Evolutionary conservation across 768 basidiomycete genomes (phyloP).

Genomic region (Hortiboletus flavorubellus): DNA sequence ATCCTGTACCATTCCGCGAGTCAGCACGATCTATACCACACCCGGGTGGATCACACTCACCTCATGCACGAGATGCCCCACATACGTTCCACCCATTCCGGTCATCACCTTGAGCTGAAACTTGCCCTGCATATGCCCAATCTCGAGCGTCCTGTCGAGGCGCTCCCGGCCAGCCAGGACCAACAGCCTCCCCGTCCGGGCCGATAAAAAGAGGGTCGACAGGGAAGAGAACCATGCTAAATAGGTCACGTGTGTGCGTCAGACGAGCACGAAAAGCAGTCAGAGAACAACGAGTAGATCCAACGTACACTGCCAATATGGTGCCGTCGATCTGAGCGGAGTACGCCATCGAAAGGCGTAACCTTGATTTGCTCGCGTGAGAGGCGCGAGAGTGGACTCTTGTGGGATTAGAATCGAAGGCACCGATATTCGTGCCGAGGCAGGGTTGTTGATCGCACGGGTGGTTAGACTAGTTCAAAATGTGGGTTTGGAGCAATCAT

Average conservation of each 20-base stretch:
- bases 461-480: constrained; percentile 58
- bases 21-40: neutral
- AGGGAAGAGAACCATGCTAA: constrained; percentile 92
- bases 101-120: constrained; percentile 86
- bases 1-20: constrained; percentile 50
- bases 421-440: constrained; percentile 86
- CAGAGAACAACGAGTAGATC: neutral
- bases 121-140: constrained; percentile 95
- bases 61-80: constrained; percentile 95
- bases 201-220: constrained; percentile 72
- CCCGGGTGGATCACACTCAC: constrained; percentile 38
- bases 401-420: constrained; percentile 68
- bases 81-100: constrained; percentile 43
- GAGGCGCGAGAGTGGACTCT: constrained; percentile 32
- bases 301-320: constrained; percentile 82
- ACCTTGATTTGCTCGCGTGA: constrained; percentile 24
- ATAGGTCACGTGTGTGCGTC: neutral
- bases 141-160: constrained; percentile 90
- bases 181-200: constrained; percentile 79
- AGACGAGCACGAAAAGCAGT: neutral
- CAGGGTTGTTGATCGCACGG: constrained; percentile 74
- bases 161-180: constrained; percentile 92
- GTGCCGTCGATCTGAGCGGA: constrained; percentile 76
- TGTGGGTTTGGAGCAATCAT: neutral
- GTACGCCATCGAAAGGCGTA: constrained; percentile 72